Conservation (phyloP, 2,329 filamentous ascomycete species). For the Aureobasidium sp. region DNA sequence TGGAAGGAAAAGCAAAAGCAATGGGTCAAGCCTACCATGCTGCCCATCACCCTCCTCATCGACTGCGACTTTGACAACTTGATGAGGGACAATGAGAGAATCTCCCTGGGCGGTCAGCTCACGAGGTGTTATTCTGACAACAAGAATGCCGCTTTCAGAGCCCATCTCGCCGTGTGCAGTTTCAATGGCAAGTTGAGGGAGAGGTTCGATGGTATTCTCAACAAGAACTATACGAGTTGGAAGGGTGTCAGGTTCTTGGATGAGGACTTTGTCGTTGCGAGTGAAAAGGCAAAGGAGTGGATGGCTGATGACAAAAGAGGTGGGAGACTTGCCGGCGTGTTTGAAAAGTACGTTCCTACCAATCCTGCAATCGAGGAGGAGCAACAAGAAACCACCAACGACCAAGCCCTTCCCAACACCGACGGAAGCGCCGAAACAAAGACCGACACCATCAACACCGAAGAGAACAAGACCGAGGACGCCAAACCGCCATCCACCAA, state of each 20-base stretch:
- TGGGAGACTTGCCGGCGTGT: constrained; percentile 50
- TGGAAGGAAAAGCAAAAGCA: constrained; percentile 1
- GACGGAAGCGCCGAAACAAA: background rate
- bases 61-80: constrained; percentile 88
- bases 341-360: constrained; percentile 13
- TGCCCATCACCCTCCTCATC: constrained; percentile 73
- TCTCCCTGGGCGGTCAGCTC: constrained; percentile 74
- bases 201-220: constrained; percentile 69
- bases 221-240: constrained; percentile 67
- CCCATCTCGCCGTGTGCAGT: constrained; percentile 67
- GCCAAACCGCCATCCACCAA: constrained; percentile 19
- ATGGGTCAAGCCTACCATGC: constrained; percentile 38
- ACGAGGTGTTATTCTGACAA: constrained; percentile 89
- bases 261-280: constrained; percentile 63
- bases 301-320: constrained; percentile 52
- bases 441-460: background rate
- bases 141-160: constrained; percentile 54
- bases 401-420: background rate
- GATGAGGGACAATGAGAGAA: constrained; percentile 79
- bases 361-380: background rate
- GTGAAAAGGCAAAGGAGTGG: constrained; percentile 53
- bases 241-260: constrained; percentile 65
- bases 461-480: background rate
- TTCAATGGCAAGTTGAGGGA: constrained; percentile 67
- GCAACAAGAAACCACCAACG: background rate